phyloP scores from a whole-genome alignment of 2,329 filamentous ascomycete genomes.

The Dothiorella sarmentorum region DNA sequence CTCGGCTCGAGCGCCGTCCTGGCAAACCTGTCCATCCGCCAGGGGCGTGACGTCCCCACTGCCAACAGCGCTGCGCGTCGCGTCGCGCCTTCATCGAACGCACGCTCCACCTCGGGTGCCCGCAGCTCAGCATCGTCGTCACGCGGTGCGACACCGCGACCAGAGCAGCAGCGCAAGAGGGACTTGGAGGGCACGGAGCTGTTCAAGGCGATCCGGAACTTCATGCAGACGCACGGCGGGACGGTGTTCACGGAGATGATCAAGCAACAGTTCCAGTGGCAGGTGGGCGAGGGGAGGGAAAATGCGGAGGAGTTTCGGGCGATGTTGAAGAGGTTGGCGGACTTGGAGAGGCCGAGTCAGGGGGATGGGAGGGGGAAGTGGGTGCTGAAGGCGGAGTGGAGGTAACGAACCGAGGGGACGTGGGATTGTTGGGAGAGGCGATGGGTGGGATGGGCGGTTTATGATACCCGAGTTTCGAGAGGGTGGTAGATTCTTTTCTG shows the following conservation, averaged over 20 bases:
- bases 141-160: constrained; percentile 26
- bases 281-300: neutral
- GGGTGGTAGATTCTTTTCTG: too few species aligned
- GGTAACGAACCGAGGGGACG: too few species aligned
- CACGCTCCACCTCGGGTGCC: constrained; percentile 7
- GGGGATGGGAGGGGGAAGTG: constrained; percentile 68
- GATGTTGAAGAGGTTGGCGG: constrained; percentile 64
- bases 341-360: constrained; percentile 73
- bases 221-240: constrained; percentile 73
- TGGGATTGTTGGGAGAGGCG: too few species aligned
- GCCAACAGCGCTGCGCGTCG: neutral
- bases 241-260: constrained; percentile 78
- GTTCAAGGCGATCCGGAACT: constrained; percentile 64
- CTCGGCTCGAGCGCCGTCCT: constrained; percentile 42
- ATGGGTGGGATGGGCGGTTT: too few species aligned
- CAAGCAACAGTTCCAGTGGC: constrained; percentile 70
- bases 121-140: constrained; percentile 31
- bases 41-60: constrained; percentile 28
- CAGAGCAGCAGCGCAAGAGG: constrained; percentile 18
- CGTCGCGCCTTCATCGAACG: constrained; percentile 15
- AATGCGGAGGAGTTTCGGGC: constrained; percentile 25
- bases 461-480: too few species aligned
- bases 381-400: constrained; percentile 58
- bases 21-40: constrained; percentile 42
- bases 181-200: constrained; percentile 43